Base-by-base conservation (phyloP, 495 filamentous ascomycete genomes). In the Aspergillus kassunensis region DNA sequence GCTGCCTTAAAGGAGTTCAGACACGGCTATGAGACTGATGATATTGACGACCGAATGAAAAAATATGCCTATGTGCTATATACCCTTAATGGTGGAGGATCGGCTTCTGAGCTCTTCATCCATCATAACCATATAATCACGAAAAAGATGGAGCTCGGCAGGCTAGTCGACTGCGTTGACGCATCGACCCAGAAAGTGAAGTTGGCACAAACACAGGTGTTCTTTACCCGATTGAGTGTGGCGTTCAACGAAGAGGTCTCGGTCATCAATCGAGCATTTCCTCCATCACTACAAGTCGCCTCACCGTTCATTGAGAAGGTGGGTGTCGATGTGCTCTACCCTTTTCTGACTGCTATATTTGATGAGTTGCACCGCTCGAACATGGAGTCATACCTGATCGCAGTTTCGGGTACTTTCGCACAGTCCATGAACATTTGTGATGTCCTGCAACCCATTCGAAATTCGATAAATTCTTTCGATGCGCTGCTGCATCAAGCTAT, bases 1-100 rank as follows among this genome's bases (percentile, higher is more conserved):
- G 89, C 91, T 3, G 91, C 92, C 7, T 69, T 95, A 44, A 80
- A 86, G 44, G 92, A 97, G 67, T 97, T 97, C 60, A 88, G 95
- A 64, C 87, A 87, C 55, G 95, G 88, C 4, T 90, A 91, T 54
- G 89, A 95, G 64, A 82, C 82, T n/a, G 86, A 85, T 63, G 92
- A 99, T 68, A 82, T 95, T 45, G 86, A 96, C 58, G 90, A 88
- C 10, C 77, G 82, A 31, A 95, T 96, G 91, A 81, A 80, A 49
- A 81, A 87, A 66, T 97, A 96, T 69, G 90, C 91, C 9, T 82
- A 91, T 54, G 88, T 97, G 19, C 73, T 98, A 18, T 83, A 82
- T 49, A 78, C 80, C 8, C 73, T 98, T 35, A 96, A 97, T 66
- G 91, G 89, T 6, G 90, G 89, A 16, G 73, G 76, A 15, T 84